Conservation (phyloP, 768 basidiomycete species). For the Clitopilus passeckerianus region DNA sequence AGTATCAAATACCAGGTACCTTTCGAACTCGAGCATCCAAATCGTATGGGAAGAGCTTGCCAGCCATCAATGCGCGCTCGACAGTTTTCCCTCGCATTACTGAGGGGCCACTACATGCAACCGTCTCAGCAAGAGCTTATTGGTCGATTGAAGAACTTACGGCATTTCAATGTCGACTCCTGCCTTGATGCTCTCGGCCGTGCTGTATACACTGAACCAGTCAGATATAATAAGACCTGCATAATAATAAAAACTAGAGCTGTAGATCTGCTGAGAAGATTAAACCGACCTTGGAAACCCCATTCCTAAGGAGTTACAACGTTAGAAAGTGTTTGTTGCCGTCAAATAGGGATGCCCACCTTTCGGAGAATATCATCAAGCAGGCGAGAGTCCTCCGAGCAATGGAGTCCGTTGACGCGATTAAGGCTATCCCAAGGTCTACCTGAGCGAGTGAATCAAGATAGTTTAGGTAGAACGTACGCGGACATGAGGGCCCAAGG, state of each 20-base stretch:
- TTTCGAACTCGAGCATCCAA: slow-evolving; percentile 35
- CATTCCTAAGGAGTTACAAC: slow-evolving; percentile 39
- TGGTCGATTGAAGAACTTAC: slow-evolving; percentile 16
- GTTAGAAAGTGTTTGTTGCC: background rate
- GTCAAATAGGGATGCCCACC: slow-evolving; percentile 12
- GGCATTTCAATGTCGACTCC: slow-evolving; percentile 67
- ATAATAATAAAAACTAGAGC: no score
- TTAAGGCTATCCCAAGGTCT: slow-evolving; percentile 36
- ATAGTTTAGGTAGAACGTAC: slow-evolving; percentile 16
- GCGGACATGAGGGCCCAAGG: slow-evolving; percentile 60
- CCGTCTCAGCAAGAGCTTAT: no score
- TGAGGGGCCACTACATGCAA: slow-evolving; percentile 32
- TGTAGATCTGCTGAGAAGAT: no score
- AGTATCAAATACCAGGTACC: slow-evolving; percentile 9
- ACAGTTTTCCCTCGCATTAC: slow-evolving; percentile 43
- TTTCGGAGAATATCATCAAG: slow-evolving; percentile 50
- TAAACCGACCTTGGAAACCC: no score
- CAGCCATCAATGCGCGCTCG: slow-evolving; percentile 29
- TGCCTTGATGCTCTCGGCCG: slow-evolving; percentile 48
- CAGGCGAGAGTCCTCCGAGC: slow-evolving; percentile 46
- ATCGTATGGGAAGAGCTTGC: slow-evolving; percentile 38
- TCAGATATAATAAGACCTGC: slow-evolving; percentile 60
- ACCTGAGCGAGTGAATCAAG: background rate
- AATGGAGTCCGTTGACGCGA: slow-evolving; percentile 56
- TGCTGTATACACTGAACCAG: slow-evolving; percentile 48